These are phyloP conservation scores for Mycena crocata DNA, from an alignment of 768 basidiomycete species.

Conservation along the genomic window DNA sequence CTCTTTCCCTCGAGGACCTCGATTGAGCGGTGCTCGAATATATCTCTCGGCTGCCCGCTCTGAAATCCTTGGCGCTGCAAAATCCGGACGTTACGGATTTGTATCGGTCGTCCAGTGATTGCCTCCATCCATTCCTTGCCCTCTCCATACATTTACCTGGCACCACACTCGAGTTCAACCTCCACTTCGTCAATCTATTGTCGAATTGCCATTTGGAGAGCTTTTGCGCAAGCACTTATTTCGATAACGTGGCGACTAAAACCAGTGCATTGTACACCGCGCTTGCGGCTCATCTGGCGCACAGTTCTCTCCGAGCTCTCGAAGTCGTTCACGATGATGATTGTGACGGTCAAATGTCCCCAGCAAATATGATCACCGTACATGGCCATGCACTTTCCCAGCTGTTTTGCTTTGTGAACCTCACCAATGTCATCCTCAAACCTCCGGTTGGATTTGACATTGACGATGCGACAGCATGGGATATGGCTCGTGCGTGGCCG, in stretches of 20 bases:
- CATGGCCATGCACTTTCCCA: background rate
- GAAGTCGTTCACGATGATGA: background rate
- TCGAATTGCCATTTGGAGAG: background rate
- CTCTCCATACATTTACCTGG: background rate
- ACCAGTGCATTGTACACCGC: background rate
- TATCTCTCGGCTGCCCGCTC: background rate
- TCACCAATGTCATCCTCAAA: background rate
- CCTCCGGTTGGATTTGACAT: constrained; percentile 1
- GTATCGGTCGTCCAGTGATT: too few relatives aligned
- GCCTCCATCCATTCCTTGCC: background rate
- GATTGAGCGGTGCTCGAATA: background rate
- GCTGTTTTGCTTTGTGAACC: constrained; percentile 5
- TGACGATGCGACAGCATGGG: background rate
- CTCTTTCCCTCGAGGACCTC: background rate
- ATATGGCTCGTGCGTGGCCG: constrained; percentile 1
- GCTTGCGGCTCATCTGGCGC: background rate
- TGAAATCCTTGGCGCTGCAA: background rate
- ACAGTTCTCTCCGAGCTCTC: background rate
- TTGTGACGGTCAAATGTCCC: background rate
- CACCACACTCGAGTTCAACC: background rate
- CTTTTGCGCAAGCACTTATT: background rate
- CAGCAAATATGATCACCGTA: background rate
- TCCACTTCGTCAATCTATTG: background rate
- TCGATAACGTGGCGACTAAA: background rate
- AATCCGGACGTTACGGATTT: background rate